Evolutionary conservation across 1,284 basidiomycete genomes (phyloP), one percentile per base, ranked within the genome.

Genomic region (Pisolithus thermaeus): DNA sequence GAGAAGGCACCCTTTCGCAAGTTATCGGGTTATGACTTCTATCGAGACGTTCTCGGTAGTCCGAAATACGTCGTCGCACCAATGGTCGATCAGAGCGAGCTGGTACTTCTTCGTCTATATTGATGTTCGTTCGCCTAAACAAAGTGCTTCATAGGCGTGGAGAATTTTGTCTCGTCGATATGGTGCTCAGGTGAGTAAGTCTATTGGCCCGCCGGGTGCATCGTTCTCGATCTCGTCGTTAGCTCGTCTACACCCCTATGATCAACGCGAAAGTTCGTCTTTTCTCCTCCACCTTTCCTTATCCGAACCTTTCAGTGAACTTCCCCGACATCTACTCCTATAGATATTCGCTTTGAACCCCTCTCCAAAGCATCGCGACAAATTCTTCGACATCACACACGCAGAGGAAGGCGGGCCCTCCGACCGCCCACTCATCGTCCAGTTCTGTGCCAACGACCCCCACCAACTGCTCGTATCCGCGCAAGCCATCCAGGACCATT

Each of bases 31-130:
- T 63, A 69, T 27, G 56, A 68, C 1, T 66, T 97, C 58, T 98
- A 94, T 67, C 71, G 70, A 25, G 70, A 82, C 63, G 73, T 87
- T 40, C 65, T 98, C 37, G 87, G 90, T 7, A 87, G 84, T 59
- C 92, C 95, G 8, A 91, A 89, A 67, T 85, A 81, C 64, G 80
- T 98, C 41, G 91, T 97, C 11, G 96, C 93, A 11, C 95, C 96
- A 7, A 98, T 98, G 96, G 96, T 98, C 0, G 95, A 98, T 69
- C 92, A 96, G 71, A 93, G 90, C 62, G 95, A 98, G 69, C 78
- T 98, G 65, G 92, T 94, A 58, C 62, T 87, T 77, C 7, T 20
- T 27, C n/a, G 9, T 22, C n/a, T n/a, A 37, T 32, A 46, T 44
- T 55, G 49, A 52, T 47, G 22, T 59, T 49, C 30, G 53, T 43